Base-by-base conservation (phyloP, 805 yeast species). In the Candida rishiriensis region DNA sequence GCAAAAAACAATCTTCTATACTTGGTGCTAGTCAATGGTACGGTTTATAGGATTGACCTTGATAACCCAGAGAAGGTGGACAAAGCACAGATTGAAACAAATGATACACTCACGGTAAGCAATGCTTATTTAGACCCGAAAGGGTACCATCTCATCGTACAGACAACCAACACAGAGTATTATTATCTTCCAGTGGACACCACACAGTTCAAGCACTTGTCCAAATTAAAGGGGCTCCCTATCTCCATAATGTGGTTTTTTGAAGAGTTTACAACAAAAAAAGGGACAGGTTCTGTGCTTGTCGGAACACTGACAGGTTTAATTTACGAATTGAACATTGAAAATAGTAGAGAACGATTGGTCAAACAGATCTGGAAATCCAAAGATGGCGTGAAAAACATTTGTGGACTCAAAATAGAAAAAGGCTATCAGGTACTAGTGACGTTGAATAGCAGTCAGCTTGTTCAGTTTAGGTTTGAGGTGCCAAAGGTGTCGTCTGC, bases 41-140 rank as follows among this genome's bases (percentile, higher is more conserved):
- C 70, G 13, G 62, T 85, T n/a, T 76, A 76, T 50, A 63, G 84
- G n/a, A 83, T 86, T 29, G 80, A 84, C 52, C 64, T 85, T 49
- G 81, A 78, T 40, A 71, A 71, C 40, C 93, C 93, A 1, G 78
- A 83, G 31, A 69, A 69, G 8, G 81, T 85, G 5, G 72, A 70
- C 35, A 64, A 61, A 18, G 56, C 70, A n/a, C 61, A 59, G 11
- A 47, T 75, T 1, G 59, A 55, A 6, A 32, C 57, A 3, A 41
- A 47, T 12, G 41, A 47, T n/a, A 52, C 48, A 10, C 60, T 56
- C 14, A 61, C 70, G 15, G 53, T 64, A 3, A 43, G 45, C 10
- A 53, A 60, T 33, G 61, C 78, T 1, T 80, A 65, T 53, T 60
- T 74, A 37, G 85, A 79, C 54, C 72, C 75, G 0, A 55, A 72